Base-by-base conservation (phyloP, 2,329 filamentous ascomycete genomes). In the Xylaria digitata region DNA sequence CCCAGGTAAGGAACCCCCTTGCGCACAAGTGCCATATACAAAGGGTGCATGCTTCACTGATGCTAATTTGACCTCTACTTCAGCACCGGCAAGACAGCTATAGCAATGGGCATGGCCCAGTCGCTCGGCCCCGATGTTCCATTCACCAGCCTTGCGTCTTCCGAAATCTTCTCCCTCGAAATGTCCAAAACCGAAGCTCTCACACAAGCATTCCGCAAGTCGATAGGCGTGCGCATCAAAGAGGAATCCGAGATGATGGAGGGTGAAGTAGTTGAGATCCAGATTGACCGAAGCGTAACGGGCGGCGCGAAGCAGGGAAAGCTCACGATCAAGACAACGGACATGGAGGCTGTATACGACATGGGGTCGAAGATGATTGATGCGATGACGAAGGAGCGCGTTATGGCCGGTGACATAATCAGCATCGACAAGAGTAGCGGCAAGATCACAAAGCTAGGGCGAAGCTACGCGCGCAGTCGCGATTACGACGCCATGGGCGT, bases 341-440 rank as follows among this genome's bases (percentile, higher is more conserved):
- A 99, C 80, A 99, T 99, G 96, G 96, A 99, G 82, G 97, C 96
- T 13, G 92, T 99, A 72, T 99, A 98, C 83, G 96, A 99, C 77
- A 97, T 99, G 94, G 96, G 96, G 71, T 95, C 92, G 73, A 98
- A 98, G 83, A 98, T 99, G 96, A 99, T 99, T 73, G 96, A 99
- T 78, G 94, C 94, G 71, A 97, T 99, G 94, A 97, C 94, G 73
- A 98, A 98, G 82, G 96, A 99, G 84, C 95, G 96, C 75, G 93
- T 99, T 71, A 97, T 98, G 90, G 96, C 96, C 4, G 96, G 96
- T 74, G 96, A 99, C 79, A 96, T 99, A 73, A 96, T 99, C 75
- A 97, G 93, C 64, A 98, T 99, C 74, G 96, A 99, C 85, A 99
- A 99, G 83, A 94, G 95, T 0, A 97, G 94, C 1, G 96, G 96